These are phyloP conservation scores for Candida dajiaensis DNA, from an alignment of 805 yeast species.

Conservation along the genomic window DNA sequence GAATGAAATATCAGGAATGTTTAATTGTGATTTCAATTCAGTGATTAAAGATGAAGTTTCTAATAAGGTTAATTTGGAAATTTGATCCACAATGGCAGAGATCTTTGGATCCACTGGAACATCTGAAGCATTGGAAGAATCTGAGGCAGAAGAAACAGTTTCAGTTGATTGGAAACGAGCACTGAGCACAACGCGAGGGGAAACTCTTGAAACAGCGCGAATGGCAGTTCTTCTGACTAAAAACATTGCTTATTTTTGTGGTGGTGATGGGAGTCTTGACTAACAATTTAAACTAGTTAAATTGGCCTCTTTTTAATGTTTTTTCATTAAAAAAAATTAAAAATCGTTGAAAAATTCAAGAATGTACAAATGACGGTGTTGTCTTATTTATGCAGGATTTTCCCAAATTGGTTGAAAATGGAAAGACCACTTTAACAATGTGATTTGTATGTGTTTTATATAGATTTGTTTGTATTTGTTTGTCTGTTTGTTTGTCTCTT, in stretches of 20 bases:
- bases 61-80: conserved; percentile 81
- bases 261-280: too few relatives aligned
- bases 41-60: conserved; percentile 86
- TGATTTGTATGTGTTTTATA: too few relatives aligned
- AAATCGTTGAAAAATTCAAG: too few relatives aligned
- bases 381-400: background rate
- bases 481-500: background rate
- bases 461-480: background rate
- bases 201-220: conserved; percentile 10
- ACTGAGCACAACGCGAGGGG: background rate
- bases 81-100: conserved; percentile 79
- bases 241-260: too few relatives aligned
- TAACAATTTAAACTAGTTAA: too few relatives aligned
- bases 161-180: conserved; percentile 37
- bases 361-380: background rate
- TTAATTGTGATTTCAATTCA: conserved; percentile 74
- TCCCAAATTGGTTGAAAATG: background rate
- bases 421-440: too few relatives aligned
- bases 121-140: too few relatives aligned
- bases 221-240: conserved; percentile 8
- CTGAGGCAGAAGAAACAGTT: conserved; percentile 44
- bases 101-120: conserved; percentile 70
- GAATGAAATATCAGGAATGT: conserved; percentile 89
- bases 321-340: too few relatives aligned
- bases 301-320: too few relatives aligned